Percentiles rank a stretch among this genome's conserved stretches.
Evolutionary conservation across 2,329 filamentous ascomycete genomes (phyloP).

Genomic region (Fusarium chaquense): DNA sequence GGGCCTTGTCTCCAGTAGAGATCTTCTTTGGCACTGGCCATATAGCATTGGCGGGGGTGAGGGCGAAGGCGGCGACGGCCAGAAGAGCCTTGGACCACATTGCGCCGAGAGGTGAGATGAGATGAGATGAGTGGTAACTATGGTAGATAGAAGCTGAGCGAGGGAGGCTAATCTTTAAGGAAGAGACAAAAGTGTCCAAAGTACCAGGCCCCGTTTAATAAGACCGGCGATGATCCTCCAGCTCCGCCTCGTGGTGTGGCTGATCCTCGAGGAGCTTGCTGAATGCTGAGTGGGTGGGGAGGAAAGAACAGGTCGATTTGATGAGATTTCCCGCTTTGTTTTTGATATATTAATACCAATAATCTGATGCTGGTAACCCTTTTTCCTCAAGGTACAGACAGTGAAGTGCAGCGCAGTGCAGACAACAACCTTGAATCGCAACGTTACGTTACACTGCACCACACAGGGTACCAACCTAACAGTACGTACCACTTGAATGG

Average conservation of each 20-base stretch:
- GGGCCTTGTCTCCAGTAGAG: constrained; percentile 62
- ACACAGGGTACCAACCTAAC: constrained; percentile 4
- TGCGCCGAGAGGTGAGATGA: constrained; percentile 1
- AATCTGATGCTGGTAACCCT: constrained; percentile 5
- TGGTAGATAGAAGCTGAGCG: not conserved
- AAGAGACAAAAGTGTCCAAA: constrained; percentile 17
- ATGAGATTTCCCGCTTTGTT: constrained; percentile 19
- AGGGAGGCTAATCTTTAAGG: constrained; percentile 8
- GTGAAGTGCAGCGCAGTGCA: not conserved
- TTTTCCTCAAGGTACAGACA: not conserved
- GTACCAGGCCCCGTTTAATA: constrained; percentile 41
- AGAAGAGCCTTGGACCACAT: constrained; percentile 53
- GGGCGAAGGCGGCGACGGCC: constrained; percentile 55
- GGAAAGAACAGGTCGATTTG: constrained; percentile 16
- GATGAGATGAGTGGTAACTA: not conserved
- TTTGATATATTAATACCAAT: constrained; percentile 24
- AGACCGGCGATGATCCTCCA: constrained; percentile 36
- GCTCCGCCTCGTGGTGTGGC: constrained; percentile 26
- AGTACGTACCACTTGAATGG: not conserved
- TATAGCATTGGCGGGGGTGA: constrained; percentile 61
- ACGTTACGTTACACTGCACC: constrained; percentile 47
- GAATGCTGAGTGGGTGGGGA: not conserved
- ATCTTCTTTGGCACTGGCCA: constrained; percentile 68
- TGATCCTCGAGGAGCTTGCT: constrained; percentile 13
- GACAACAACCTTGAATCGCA: constrained; percentile 35